These are phyloP conservation scores for Lentinula novae-zelandiae DNA, from an alignment of 1,284 basidiomycete genomes.

Conservation along the genomic window DNA sequence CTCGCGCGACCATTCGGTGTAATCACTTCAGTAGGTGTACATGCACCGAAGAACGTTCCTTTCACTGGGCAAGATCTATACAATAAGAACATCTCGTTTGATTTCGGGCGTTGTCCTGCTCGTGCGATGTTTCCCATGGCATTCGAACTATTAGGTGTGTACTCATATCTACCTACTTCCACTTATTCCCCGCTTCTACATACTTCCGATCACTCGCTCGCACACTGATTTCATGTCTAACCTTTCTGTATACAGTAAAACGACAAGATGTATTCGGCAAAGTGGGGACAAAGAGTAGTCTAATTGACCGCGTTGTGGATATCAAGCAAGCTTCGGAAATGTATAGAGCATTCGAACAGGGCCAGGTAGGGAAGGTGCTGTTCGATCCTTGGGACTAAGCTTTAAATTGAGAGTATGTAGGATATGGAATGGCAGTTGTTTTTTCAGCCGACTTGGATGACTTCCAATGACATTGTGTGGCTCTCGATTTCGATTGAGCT, in stretches of 20 bases:
- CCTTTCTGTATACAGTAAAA: conserved; percentile 32
- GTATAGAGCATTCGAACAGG: conserved; percentile 68
- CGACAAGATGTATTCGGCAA: conserved; percentile 67
- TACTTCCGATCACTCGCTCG: background rate
- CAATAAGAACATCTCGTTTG: conserved; percentile 77
- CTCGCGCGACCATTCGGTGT: conserved; percentile 80
- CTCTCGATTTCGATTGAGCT: no score
- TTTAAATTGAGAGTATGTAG: background rate
- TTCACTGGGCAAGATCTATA: conserved; percentile 68
- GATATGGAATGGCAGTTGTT: no score
- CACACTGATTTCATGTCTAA: background rate
- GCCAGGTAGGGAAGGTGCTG: conserved; percentile 66
- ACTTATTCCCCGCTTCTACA: background rate
- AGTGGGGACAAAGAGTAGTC: conserved; percentile 51
- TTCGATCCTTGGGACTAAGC: conserved; percentile 64
- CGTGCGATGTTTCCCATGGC: conserved; percentile 75
- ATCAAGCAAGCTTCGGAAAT: conserved; percentile 52
- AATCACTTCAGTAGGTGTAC: conserved; percentile 78
- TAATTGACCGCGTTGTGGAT: conserved; percentile 62
- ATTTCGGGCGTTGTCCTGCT: conserved; percentile 87
- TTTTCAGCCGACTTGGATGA: background rate
- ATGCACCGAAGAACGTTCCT: conserved; percentile 51
- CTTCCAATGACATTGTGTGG: no score
- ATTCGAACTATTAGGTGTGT: conserved; percentile 57
- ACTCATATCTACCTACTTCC: background rate